Evolutionary conservation across 2,329 filamentous ascomycete genomes (phyloP).

Genomic region (Mycocentrospora acerina): DNA sequence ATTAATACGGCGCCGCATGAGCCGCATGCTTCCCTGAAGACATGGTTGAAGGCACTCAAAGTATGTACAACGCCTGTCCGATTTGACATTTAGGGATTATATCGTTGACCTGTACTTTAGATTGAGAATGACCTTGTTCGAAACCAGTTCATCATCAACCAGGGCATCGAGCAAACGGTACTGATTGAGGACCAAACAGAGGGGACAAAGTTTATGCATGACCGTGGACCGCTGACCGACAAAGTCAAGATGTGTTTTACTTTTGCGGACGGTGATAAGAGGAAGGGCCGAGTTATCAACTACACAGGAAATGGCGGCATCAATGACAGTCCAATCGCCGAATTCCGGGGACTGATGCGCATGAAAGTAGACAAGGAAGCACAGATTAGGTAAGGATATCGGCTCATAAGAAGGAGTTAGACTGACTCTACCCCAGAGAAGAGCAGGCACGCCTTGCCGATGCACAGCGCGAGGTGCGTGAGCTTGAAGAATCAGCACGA

Average conservation of each 20-base stretch:
- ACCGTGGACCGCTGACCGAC: conserved; percentile 48
- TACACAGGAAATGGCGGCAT: conserved; percentile 47
- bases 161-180: conserved; percentile 80
- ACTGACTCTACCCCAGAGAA: conserved; percentile 26
- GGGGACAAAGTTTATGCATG: conserved; percentile 70
- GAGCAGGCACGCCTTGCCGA: conserved; percentile 54
- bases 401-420: background rate
- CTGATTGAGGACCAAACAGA: conserved; percentile 69
- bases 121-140: conserved; percentile 78
- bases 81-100: background rate
- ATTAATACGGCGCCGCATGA: conserved; percentile 68
- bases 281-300: conserved; percentile 56
- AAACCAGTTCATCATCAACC: conserved; percentile 80
- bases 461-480: conserved; percentile 46
- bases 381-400: conserved; percentile 56
- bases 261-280: conserved; percentile 63
- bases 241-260: conserved; percentile 76
- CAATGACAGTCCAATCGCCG: conserved; percentile 55
- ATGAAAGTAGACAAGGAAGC: conserved; percentile 77
- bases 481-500: conserved; percentile 37
- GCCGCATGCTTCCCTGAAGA: conserved; percentile 71
- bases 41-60: conserved; percentile 74
- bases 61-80: conserved; percentile 34
- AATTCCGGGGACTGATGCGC: conserved; percentile 59
- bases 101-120: conserved; percentile 41